phyloP scores from a whole-genome alignment of 805 yeast genomes.

The Kuraishia ogatae region DNA sequence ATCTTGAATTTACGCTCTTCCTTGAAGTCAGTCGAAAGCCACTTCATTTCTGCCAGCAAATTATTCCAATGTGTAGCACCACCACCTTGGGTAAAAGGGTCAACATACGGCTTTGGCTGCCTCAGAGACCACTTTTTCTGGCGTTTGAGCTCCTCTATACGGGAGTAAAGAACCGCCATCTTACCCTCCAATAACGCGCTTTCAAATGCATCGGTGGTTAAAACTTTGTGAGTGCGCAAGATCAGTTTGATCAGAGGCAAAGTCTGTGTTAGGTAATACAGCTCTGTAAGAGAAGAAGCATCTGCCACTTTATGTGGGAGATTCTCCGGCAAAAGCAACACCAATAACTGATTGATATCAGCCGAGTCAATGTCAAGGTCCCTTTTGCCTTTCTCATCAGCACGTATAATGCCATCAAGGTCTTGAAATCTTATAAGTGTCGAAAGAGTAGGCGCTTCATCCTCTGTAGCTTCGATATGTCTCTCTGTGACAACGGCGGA shows the following conservation, averaged over 20 bases:
- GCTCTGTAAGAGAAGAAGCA: conserved; percentile 68
- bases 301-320: conserved; percentile 48
- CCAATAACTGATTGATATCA: conserved; percentile 34
- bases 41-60: conserved; percentile 66
- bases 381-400: conserved; percentile 18
- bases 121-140: conserved; percentile 86
- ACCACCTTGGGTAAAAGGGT: conserved; percentile 42
- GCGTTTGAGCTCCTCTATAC: conserved; percentile 87
- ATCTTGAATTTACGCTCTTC: conserved; percentile 64
- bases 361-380: conserved; percentile 26
- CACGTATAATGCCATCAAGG: conserved; percentile 14
- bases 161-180: conserved; percentile 77
- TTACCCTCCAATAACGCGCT: conserved; percentile 84
- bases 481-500: conserved; percentile 6
- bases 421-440: conserved; percentile 20
- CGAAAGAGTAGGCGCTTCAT: conserved; percentile 19
- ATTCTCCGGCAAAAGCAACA: conserved; percentile 38
- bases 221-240: conserved; percentile 78
- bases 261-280: conserved; percentile 82
- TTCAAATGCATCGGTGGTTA: conserved; percentile 80
- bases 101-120: conserved; percentile 66
- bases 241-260: conserved; percentile 74
- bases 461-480: conserved; percentile 11
- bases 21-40: conserved; percentile 74
- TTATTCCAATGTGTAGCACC: conserved; percentile 63